Evolutionary conservation across 192 early-diverging fungal genomes (phyloP).

Genomic region (Nowakowskiella sp.): DNA sequence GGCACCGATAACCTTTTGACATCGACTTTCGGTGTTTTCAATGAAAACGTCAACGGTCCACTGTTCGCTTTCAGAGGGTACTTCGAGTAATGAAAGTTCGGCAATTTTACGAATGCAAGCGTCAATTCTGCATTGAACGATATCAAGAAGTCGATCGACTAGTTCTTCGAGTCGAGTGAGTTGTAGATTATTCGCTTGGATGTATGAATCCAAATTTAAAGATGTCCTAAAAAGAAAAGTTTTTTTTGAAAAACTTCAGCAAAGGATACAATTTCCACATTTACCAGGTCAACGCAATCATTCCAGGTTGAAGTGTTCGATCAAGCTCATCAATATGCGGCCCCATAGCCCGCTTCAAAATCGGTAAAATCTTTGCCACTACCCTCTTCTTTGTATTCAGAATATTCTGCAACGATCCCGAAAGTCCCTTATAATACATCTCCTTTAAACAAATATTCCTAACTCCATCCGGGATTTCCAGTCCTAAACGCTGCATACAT

Average conservation of each 20-base stretch:
- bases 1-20: constrained; percentile 29
- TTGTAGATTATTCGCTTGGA: constrained; percentile 40
- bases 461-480: constrained; percentile 48
- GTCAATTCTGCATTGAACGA: constrained; percentile 49
- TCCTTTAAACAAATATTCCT: constrained; percentile 51
- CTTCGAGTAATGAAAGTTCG: constrained; percentile 48
- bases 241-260: background rate
- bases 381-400: constrained; percentile 41
- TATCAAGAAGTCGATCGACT: constrained; percentile 53
- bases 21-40: constrained; percentile 47
- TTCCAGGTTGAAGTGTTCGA: constrained; percentile 45
- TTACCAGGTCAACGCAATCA: constrained; percentile 53
- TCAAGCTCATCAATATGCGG: constrained; percentile 58
- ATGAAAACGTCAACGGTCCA: constrained; percentile 55
- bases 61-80: constrained; percentile 47
- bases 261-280: background rate
- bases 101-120: constrained; percentile 42
- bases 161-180: constrained; percentile 46
- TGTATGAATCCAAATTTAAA: constrained; percentile 47
- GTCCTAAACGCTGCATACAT: constrained; percentile 39
- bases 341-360: constrained; percentile 40
- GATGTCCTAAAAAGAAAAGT: constrained; percentile 32
- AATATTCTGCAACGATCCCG: constrained; percentile 35
- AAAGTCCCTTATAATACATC: constrained; percentile 49
- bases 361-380: constrained; percentile 39